Evolutionary conservation across 2,329 filamentous ascomycete species (phyloP).

Genomic region (Aureobasidium mangrovei): DNA sequence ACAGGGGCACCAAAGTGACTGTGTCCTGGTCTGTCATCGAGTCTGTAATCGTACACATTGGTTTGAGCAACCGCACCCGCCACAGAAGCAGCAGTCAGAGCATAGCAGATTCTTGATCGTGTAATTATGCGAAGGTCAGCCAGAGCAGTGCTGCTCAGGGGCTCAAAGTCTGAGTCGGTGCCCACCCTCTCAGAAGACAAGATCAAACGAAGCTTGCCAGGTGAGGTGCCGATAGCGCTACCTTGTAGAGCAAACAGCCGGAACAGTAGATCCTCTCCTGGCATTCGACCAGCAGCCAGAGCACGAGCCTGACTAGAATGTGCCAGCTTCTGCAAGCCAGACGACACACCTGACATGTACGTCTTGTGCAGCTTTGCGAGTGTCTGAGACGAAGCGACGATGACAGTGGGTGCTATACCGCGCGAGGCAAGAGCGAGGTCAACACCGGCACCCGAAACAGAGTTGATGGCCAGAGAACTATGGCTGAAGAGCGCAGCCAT

Average conservation of each 20-base stretch:
- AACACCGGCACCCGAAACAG: slow-evolving; percentile 65
- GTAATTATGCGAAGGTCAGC: slow-evolving; percentile 77
- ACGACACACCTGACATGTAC: slow-evolving; percentile 44
- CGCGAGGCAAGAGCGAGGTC: slow-evolving; percentile 66
- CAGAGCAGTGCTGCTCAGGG: slow-evolving; percentile 59
- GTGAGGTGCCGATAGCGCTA: slow-evolving; percentile 50
- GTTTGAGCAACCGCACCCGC: slow-evolving; percentile 86
- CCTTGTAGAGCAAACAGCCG: slow-evolving; percentile 49
- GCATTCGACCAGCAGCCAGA: slow-evolving; percentile 67
- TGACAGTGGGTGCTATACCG: slow-evolving; percentile 69
- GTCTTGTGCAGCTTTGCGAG: slow-evolving; percentile 60
- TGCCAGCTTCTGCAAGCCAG: slow-evolving; percentile 56
- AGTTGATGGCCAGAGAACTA: slow-evolving; percentile 78
- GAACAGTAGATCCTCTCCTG: slow-evolving; percentile 54
- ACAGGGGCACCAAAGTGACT: slow-evolving; percentile 76
- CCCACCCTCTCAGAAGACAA: slow-evolving; percentile 68
- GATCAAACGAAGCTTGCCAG: slow-evolving; percentile 71
- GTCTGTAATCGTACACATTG: slow-evolving; percentile 76
- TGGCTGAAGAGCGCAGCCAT: slow-evolving; percentile 78
- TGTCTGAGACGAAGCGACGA: slow-evolving; percentile 68
- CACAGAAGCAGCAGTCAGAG: slow-evolving; percentile 71
- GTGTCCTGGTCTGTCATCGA: slow-evolving; percentile 36
- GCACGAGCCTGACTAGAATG: slow-evolving; percentile 64
- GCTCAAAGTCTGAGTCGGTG: slow-evolving; percentile 41
- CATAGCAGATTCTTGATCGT: slow-evolving; percentile 73